Evolutionary conservation across 2,329 filamentous ascomycete genomes (phyloP), one percentile per base, ranked within the genome.

Genomic region (Lojkania enalia): DNA sequence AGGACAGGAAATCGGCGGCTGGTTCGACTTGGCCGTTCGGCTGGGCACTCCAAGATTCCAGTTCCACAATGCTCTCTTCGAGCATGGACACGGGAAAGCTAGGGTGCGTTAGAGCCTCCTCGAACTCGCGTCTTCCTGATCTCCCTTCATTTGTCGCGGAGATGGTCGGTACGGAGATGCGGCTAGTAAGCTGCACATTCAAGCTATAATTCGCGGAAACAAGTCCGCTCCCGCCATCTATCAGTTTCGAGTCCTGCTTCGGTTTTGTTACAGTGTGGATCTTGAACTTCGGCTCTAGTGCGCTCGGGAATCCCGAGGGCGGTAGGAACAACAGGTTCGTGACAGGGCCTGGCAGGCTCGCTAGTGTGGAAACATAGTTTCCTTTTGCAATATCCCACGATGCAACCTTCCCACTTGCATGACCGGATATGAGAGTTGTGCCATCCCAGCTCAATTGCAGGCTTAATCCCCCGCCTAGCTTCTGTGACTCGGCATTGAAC

Each of bases 391-490:
- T 78, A 64, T 89, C 88, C 92, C 92, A 97, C 42, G 80, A 78
- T 21, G 89, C 74, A 30, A 96, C 79, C 60, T 87, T 88, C 39
- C 92, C 92, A 57, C 81, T 87, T 14, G 81, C 75, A 62, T 97
- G 91, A 4, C 91, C 91, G 2, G 90, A 90, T 19, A 96, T 70
- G 16, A 96, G 74, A 5, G 78, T 81, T 32, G 86, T 90, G 19
- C 89, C 88, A 66, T 96, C 92, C 69, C 94, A 91, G 61, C 83
- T 91, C 41, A 95, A 71, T 15, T 81, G 80, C 44, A 96, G 65
- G 59, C 86, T 88, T 18, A 84, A 79, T 3, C 81, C 81, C 11
- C 81, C 76, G 11, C 88, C 88, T 15, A 80, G 78, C 40, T 89
- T 83, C 35, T 79, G 73, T 25, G 84, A 82, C 5, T 80, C 76